phyloP scores from a whole-genome alignment of 768 basidiomycete genomes.

The Strobilomyces echinocephalus region DNA sequence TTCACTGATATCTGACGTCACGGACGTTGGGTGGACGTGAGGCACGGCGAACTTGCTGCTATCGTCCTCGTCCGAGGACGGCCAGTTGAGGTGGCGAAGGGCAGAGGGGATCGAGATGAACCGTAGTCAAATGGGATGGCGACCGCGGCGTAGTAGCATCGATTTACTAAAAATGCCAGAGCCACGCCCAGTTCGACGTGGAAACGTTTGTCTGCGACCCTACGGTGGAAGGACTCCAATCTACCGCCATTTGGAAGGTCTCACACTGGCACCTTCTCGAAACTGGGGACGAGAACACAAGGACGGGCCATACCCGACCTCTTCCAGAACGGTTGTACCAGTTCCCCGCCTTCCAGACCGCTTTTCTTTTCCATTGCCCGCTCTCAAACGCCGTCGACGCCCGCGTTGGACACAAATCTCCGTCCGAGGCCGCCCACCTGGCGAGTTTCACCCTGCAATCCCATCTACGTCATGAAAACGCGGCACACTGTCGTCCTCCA shows the following conservation, averaged over 20 bases:
- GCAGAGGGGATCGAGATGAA: slow-evolving; percentile 1
- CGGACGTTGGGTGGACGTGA: not conserved
- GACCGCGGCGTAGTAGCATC: not conserved
- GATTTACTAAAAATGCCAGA: not conserved
- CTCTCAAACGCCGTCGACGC: too few species aligned
- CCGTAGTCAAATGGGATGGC: not conserved
- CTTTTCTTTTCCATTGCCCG: too few species aligned
- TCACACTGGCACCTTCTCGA: not conserved
- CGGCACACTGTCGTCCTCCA: not conserved
- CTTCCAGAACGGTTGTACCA: too few species aligned
- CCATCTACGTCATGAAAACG: not conserved
- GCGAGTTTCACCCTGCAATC: not conserved
- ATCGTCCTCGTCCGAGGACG: not conserved
- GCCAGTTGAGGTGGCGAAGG: not conserved
- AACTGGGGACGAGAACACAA: too few species aligned
- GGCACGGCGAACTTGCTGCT: too few species aligned
- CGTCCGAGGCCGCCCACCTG: too few species aligned
- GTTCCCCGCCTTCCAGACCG: too few species aligned
- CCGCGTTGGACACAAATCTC: too few species aligned
- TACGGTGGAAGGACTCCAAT: not conserved
- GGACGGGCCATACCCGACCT: too few species aligned
- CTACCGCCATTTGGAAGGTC: not conserved
- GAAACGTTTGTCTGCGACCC: not conserved
- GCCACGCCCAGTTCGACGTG: not conserved
- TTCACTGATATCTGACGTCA: not conserved